phyloP scores from a whole-genome alignment of 1,139 yeast species.

The Casaregolazyma suthepensis region DNA sequence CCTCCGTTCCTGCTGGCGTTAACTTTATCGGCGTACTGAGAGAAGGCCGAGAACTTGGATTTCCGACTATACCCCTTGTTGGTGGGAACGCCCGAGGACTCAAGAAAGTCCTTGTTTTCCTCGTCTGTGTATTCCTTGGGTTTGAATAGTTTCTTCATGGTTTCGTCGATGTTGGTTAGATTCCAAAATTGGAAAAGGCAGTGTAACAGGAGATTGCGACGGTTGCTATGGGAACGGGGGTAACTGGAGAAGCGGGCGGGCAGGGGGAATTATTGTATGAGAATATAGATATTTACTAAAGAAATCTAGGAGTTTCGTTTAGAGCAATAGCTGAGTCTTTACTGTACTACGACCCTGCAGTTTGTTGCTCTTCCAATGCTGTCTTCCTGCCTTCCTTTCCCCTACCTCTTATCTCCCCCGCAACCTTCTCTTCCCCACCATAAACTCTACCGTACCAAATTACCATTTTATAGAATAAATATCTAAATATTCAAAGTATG shows the following conservation, averaged over 20 bases:
- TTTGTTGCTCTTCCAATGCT: too few species aligned
- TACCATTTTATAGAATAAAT: not conserved
- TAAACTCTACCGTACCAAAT: too few species aligned
- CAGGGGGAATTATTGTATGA: too few species aligned
- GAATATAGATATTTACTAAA: not conserved
- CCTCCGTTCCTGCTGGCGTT: conserved; percentile 13
- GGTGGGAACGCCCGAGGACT: conserved; percentile 26
- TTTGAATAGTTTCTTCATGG: conserved; percentile 6
- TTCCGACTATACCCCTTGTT: conserved; percentile 25
- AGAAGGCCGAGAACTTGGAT: conserved; percentile 32
- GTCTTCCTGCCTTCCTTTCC: too few species aligned
- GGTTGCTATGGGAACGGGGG: too few species aligned
- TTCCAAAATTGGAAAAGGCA: not conserved
- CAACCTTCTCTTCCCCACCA: too few species aligned
- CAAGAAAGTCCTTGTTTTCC: conserved; percentile 29
- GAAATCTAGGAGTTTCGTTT: too few species aligned
- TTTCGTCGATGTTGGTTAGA: conserved; percentile 10
- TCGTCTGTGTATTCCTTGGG: conserved; percentile 33
- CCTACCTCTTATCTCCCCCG: too few species aligned
- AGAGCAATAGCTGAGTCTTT: too few species aligned
- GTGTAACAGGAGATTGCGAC: not conserved
- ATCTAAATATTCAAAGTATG: not conserved
- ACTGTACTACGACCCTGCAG: too few species aligned
- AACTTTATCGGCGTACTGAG: conserved; percentile 27
- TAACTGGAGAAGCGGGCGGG: not conserved